Conservation (phyloP, 2,329 filamentous ascomycete genomes). For the Pseudomassariella vexata region DNA sequence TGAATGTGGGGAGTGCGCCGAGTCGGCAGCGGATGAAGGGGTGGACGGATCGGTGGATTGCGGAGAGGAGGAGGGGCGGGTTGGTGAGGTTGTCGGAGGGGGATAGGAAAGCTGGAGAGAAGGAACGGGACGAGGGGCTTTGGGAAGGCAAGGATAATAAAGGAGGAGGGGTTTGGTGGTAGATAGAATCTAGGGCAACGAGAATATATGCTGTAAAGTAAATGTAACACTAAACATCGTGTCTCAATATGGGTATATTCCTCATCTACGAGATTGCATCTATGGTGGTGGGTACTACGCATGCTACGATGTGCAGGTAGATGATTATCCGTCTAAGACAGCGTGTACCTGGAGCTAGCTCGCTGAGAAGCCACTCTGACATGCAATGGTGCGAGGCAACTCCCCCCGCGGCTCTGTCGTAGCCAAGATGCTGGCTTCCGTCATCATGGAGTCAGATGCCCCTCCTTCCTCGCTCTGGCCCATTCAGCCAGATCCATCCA, state of each 20-base stretch:
- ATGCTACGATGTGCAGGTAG: no score
- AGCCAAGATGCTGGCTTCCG: no score
- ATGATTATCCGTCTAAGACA: no score
- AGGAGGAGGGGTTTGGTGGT: conserved; percentile 36
- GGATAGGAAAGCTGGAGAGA: conserved; percentile 22
- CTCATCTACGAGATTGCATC: no score
- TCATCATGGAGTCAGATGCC: no score
- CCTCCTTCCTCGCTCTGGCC: not conserved
- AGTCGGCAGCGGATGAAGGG: conserved; percentile 55
- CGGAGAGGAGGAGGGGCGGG: conserved; percentile 52
- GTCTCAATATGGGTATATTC: conserved; percentile 1
- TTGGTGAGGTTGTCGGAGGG: conserved; percentile 39
- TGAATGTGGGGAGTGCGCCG: conserved; percentile 66
- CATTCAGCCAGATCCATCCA: not conserved
- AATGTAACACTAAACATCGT: no score
- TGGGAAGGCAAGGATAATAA: conserved; percentile 35
- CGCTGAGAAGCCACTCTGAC: no score
- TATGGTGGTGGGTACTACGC: no score
- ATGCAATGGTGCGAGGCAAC: no score
- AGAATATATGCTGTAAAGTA: conserved; percentile 1
- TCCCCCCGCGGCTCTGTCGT: no score
- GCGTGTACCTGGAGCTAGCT: no score
- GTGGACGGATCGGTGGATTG: conserved; percentile 59
- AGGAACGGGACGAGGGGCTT: conserved; percentile 22
- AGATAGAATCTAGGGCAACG: conserved; percentile 4